phyloP scores from a whole-genome alignment of 768 basidiomycete genomes.

The Lactifluus piperatus region DNA sequence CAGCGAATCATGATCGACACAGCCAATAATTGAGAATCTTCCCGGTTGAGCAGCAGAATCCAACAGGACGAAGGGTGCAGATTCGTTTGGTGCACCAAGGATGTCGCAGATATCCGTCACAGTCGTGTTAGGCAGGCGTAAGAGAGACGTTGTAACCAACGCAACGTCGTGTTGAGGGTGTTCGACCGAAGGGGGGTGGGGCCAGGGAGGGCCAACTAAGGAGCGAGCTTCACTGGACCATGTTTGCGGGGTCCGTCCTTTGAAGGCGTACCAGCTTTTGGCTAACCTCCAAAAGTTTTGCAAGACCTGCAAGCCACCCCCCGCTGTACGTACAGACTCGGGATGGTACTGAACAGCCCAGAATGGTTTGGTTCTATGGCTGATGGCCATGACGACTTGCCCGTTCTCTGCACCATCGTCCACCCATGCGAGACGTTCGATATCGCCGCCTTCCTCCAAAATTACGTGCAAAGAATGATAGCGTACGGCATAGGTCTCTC shows the following conservation, averaged over 20 bases:
- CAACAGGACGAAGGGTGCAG: slow-evolving; percentile 56
- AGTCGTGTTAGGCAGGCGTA: slow-evolving; percentile 38
- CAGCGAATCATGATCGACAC: slow-evolving; percentile 42
- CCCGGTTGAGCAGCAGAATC: slow-evolving; percentile 75
- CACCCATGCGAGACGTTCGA: slow-evolving; percentile 67
- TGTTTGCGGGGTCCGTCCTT: slow-evolving; percentile 30
- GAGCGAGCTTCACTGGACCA: slow-evolving; percentile 35
- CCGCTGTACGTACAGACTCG: slow-evolving; percentile 67
- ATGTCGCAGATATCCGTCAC: slow-evolving; percentile 48
- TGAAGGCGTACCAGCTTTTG: slow-evolving; percentile 41
- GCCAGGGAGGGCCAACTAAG: slow-evolving; percentile 51
- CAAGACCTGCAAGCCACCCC: slow-evolving; percentile 59
- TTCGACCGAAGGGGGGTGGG: slow-evolving; percentile 31
- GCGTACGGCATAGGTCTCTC: slow-evolving; percentile 51
- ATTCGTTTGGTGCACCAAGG: slow-evolving; percentile 50
- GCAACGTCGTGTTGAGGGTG: slow-evolving; percentile 12
- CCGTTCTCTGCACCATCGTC: slow-evolving; percentile 61
- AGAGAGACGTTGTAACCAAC: slow-evolving; percentile 19
- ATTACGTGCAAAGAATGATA: slow-evolving; percentile 73
- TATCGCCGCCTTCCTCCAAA: slow-evolving; percentile 35
- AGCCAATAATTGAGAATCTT: slow-evolving; percentile 63
- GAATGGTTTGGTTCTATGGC: slow-evolving; percentile 57
- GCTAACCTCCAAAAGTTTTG: slow-evolving; percentile 70
- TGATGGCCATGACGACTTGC: slow-evolving; percentile 63
- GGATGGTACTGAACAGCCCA: slow-evolving; percentile 91